Base-by-base conservation (phyloP, 805 yeast genomes). In the Pichia paraexigua region DNA sequence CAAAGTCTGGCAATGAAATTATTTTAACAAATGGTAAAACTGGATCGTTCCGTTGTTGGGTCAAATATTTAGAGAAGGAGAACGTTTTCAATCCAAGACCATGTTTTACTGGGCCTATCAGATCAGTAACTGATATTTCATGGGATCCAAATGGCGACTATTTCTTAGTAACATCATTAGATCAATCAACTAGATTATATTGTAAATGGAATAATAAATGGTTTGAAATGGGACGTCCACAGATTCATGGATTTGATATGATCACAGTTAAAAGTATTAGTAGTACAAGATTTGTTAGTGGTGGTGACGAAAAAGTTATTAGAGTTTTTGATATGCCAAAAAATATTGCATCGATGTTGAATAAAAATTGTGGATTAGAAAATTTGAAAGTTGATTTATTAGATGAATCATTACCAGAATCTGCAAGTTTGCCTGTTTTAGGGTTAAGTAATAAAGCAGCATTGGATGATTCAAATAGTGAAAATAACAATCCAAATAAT, bases 231-330 rank as follows among this genome's bases (percentile, higher is more conserved):
- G 88, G 97, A 1, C 78, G 99, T 59, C 98, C 99, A 0, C 99
- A 94, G 67, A 94, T 94, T 56, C 99, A 94, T 66, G 99, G 99
- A 10, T 94, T 89, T 64, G 98, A 94, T 63, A 90, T 94, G 97
- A 76, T 87, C 40, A 82, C 96, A 58, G 72, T 87, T 9, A 79
- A 82, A 40, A 74, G 85, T 13, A 66, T 94, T 15, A 68, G 78
- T 18, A 68, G 73, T 47, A 73, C 85, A 1, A 71, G 77, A 56
- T 92, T 87, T 70, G 86, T 91, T 3, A 87, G 96, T 49, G 98
- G 91, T 17, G 98, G 97, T 46, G 99, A 95, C 63, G 99, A 94
- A 63, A 95, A 94, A 70, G 82, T 89, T 12, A 67, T 92, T 56
- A 75, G 99, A 58, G 87, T 90, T 0, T 94, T 95, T 65, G 91